Evolutionary conservation across 1,284 basidiomycete species (phyloP), one percentile per base, ranked within the genome.

Genomic region (Mycena sp.): DNA sequence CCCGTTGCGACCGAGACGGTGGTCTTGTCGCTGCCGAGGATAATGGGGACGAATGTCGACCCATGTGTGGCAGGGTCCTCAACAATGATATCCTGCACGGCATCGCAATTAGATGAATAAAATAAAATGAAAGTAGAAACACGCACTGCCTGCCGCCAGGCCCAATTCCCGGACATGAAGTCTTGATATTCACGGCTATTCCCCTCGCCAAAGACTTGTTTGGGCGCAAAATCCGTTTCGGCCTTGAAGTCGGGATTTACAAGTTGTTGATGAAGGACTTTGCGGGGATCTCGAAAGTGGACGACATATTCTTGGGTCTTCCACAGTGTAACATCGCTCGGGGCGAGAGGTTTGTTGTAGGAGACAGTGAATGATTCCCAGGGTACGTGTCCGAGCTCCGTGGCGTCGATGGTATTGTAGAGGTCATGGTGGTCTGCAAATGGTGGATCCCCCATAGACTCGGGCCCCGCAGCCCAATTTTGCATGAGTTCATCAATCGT

Each of bases 11-110:
- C 74, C 0, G 77, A 79, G 0, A 79, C 72, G 0, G 76, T 77
- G 0, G 72, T 80, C 61, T 80, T 80, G 64, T 80, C 72, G 38
- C 75, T 76, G 0, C 77, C 74, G 0, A 78, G 63, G 11, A 80
- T 74, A 11, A 78, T 59, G 0, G 76, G 74, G 25, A 73, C 65
- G 46, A 67, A 61, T 14, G 52, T 60, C 14, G 32, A 7, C 32
- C 32, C 32, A 35, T 35, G 32, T 14, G 32, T 35, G 9, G 32
- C 32, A 7, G 7, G 7, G 32, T 35, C 32, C 14, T 35, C 14
- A 35, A 14, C 32, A 9, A 35, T 35, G 14, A 35, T 7, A 35
- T 35, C 32, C 32, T 35, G 32, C 32, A 9, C 32, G 14, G 14
- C 14, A 14, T 35, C 14, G 2, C 61, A 26, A 14, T 35, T 9